Percentiles rank a stretch among this genome's conserved stretches.
phyloP scores from a whole-genome alignment of 176 grass and related monocot genomes.

The Juncus effusus region DNA sequence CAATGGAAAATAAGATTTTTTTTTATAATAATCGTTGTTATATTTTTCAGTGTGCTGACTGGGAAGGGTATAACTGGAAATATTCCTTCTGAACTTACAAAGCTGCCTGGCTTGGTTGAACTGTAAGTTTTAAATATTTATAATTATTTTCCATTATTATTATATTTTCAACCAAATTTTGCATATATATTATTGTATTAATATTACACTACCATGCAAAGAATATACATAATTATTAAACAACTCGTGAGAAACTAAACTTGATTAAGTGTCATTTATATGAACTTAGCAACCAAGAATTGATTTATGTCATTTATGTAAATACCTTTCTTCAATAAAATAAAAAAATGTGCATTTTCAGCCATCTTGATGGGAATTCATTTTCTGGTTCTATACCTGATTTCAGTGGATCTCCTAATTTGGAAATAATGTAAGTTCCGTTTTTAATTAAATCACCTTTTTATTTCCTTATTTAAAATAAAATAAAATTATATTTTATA shows the following conservation, averaged over 20 bases:
- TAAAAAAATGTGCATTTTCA: constrained; percentile 30
- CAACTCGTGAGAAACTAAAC: no score
- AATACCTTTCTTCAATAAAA: neutral
- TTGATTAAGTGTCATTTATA: no score
- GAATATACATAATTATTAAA: no score
- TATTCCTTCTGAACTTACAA: constrained; percentile 75
- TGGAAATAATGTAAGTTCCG: constrained; percentile 69
- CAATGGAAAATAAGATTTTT: constrained; percentile 4
- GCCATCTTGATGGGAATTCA: constrained; percentile 70
- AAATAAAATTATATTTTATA: constrained; percentile 5
- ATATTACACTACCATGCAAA: no score
- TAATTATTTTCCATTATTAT: constrained; percentile 2
- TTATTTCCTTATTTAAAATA: no score
- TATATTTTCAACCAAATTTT: constrained; percentile 21
- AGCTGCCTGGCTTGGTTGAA: constrained; percentile 64
- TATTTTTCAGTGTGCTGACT: constrained; percentile 43
- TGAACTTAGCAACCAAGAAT: neutral
- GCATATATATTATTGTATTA: neutral
- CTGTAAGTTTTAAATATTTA: constrained; percentile 57
- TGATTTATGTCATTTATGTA: constrained; percentile 5
- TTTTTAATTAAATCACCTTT: no score
- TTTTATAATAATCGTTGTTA: neutral
- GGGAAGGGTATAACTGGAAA: constrained; percentile 74
- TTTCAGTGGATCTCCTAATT: constrained; percentile 64
- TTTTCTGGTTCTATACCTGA: constrained; percentile 85